Evolutionary conservation across 441 rosid genomes (phyloP).

Genomic region (Adansonia madagascariensis): DNA sequence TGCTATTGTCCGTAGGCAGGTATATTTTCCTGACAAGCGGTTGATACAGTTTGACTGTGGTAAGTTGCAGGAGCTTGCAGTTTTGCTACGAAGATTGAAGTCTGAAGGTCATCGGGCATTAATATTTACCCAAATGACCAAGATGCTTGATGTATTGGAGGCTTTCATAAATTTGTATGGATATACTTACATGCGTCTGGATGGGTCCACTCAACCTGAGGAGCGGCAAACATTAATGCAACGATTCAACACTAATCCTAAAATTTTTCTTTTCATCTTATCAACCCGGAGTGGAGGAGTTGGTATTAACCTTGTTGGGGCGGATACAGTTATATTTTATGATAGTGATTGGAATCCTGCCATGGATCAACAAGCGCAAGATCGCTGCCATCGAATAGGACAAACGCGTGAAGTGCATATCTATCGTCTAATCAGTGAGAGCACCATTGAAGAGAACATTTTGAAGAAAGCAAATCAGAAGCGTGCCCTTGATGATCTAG

Average conservation of each 20-base stretch:
- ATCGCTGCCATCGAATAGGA: constrained; percentile 99
- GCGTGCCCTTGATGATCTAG: constrained; percentile 98
- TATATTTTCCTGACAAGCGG: constrained; percentile 97
- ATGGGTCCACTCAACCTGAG: constrained; percentile 99
- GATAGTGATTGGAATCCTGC: constrained; percentile 99
- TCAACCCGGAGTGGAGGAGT: constrained; percentile 99
- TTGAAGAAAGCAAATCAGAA: constrained; percentile 99
- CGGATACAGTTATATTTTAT: constrained; percentile 98
- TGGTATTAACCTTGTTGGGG: constrained; percentile 99
- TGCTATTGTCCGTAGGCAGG: constrained; percentile 94
- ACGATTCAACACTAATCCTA: constrained; percentile 98
- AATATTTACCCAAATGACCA: constrained; percentile 99
- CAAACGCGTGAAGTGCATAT: constrained; percentile 99
- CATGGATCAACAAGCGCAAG: constrained; percentile 99
- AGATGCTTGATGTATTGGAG: constrained; percentile 98
- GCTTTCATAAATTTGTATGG: constrained; percentile 97
- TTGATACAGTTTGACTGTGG: constrained; percentile 99
- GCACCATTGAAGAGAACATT: constrained; percentile 98
- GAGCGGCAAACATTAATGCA: constrained; percentile 99
- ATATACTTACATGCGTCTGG: constrained; percentile 98
- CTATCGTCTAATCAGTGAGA: constrained; percentile 94
- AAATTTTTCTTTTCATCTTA: constrained; percentile 93
- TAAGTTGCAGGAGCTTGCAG: constrained; percentile 96
- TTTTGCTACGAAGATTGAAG: constrained; percentile 86
- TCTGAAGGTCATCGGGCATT: constrained; percentile 96